phyloP scores from a whole-genome alignment of 2,329 filamentous ascomycete species.

The Verticillium dahliae region DNA sequence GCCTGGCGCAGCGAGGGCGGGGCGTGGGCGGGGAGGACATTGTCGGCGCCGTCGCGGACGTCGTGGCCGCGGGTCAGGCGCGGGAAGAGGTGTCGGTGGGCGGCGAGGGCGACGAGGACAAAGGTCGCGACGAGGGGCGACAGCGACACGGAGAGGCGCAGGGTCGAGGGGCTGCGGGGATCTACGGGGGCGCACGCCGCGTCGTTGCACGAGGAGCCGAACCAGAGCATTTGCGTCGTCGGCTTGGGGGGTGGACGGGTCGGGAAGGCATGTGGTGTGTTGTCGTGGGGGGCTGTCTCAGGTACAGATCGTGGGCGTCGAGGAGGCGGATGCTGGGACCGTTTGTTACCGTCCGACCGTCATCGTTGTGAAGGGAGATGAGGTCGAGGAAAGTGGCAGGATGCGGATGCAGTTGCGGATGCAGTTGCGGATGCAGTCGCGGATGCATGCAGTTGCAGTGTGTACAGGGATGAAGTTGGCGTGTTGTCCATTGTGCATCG shows the following conservation, averaged over 20 bases:
- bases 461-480: neutral
- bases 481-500: neutral
- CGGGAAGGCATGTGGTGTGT: conserved; percentile 5
- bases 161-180: conserved; percentile 27
- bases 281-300: neutral
- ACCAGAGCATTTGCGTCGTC: conserved; percentile 10
- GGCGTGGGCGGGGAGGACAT: conserved; percentile 56
- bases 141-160: conserved; percentile 50
- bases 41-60: conserved; percentile 49
- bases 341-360: neutral
- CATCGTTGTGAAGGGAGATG: neutral
- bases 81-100: conserved; percentile 65
- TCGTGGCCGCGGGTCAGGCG: conserved; percentile 54
- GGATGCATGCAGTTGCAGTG: neutral
- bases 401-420: neutral
- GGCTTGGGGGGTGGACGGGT: neutral
- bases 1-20: conserved; percentile 51
- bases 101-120: conserved; percentile 51
- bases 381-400: neutral
- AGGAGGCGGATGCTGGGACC: neutral
- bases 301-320: neutral
- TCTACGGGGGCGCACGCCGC: conserved; percentile 47
- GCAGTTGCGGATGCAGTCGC: no score
- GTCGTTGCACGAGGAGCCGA: conserved; percentile 44
- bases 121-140: conserved; percentile 69